Conservation (phyloP, 495 filamentous ascomycete species). For the Haplographium delicatum region DNA sequence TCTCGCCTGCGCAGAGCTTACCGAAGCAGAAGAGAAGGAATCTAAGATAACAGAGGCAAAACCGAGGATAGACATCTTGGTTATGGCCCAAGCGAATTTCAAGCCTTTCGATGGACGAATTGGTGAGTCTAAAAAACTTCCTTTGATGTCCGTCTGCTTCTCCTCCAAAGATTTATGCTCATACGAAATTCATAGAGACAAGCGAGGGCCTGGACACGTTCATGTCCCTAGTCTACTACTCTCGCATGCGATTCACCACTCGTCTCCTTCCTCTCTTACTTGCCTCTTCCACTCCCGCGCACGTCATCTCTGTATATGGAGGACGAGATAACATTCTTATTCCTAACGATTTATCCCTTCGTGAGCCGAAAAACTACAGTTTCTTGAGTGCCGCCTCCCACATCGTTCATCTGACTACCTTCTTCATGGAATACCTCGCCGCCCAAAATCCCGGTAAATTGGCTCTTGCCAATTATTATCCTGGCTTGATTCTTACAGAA, state of each 20-base stretch:
- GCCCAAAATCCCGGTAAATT: no score
- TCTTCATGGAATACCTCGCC: no score
- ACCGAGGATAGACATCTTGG: slow-evolving; percentile 15
- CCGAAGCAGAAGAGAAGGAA: not conserved
- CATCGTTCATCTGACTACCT: no score
- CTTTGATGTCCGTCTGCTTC: no score
- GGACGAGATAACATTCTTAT: no score
- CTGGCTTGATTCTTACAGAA: no score
- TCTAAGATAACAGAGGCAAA: not conserved
- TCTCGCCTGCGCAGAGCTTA: slow-evolving; percentile 18
- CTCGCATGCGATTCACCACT: slow-evolving; percentile 16
- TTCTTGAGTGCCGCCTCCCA: no score
- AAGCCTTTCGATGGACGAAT: not conserved
- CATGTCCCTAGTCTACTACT: slow-evolving; percentile 24
- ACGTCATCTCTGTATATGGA: slow-evolving; percentile 9
- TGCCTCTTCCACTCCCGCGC: slow-evolving; percentile 4
- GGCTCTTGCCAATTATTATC: no score
- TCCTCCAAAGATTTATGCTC: not conserved
- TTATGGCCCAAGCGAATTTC: slow-evolving; percentile 20
- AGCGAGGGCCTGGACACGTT: slow-evolving; percentile 19
- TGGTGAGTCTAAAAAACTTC: slow-evolving; percentile 4
- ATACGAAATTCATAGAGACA: slow-evolving; percentile 13
- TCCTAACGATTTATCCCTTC: no score
- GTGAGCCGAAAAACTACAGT: no score
- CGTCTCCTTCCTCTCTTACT: slow-evolving; percentile 21